Evolutionary conservation across 169 alveolate species (phyloP), one percentile per base, ranked within the genome.

Genomic region (Eimeria sp.): DNA sequence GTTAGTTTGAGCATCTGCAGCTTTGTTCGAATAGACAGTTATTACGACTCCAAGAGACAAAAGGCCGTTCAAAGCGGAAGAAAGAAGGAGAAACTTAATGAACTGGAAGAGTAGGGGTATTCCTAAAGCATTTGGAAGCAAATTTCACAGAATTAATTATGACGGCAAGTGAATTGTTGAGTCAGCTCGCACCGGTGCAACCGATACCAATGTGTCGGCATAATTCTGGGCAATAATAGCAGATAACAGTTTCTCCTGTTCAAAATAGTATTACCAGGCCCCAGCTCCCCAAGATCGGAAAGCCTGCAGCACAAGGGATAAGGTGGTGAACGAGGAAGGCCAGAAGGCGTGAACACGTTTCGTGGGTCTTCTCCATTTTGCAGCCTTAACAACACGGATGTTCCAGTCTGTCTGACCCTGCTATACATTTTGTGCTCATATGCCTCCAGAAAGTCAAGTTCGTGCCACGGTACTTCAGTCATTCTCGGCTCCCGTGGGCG

Each of bases 101-200:
- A 94, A 94, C 27, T 94, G 94, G 94, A 94, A 94, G 34, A 94
- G 91, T 1, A 94, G 94, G 30, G 96, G 96, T n/a, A 94, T 82
- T 40, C 96, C 96, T 94, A 92, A 45, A 18, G 27, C 27, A 13
- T 5, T 63, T 22, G 47, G 30, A 51, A 25, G 16, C 47, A 80
- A 9, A 10, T 49, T 14, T 40, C n/a, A 65, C 34, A 65, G 5
- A 18, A 73, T 3, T 5, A 5, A 30, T 4, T 7, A 4, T 30
- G 49, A 5, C 25, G 4, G 40, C 20, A 58, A 65, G 43, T 43
- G 18, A 70, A 27, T 7, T 14, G 27, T 2, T 11, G 34, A 2
- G 49, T 27, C 30, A 73, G 40, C 83, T 18, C 30, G 30, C 57
- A 73, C 27, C 18, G 57, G 5, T 72, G 83, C 7, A 1, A 18